Conservation (phyloP, 257 asterid species). For the Nicotiana tabacum region DNA sequence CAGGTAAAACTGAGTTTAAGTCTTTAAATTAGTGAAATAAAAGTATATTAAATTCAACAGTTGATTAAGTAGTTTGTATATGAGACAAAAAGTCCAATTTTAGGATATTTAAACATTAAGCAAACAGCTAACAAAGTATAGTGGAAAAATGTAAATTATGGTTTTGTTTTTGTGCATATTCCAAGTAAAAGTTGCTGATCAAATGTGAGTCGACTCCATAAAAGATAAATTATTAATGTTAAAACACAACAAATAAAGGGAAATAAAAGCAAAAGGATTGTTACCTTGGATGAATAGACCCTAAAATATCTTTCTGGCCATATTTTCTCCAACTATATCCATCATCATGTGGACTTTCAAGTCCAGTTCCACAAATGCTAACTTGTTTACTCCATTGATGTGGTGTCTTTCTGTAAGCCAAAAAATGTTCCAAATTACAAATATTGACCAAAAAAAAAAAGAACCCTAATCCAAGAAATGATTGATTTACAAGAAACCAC, state of each 20-base stretch:
- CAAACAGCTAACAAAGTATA: neutral
- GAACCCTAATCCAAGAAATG: neutral
- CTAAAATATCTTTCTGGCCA: conserved; percentile 84
- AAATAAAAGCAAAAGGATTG: neutral
- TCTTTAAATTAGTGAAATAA: neutral
- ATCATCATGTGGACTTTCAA: conserved; percentile 53
- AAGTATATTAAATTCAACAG: neutral
- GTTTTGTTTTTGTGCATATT: neutral
- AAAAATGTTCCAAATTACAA: neutral
- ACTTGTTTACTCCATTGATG: conserved; percentile 50
- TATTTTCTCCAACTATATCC: conserved; percentile 87
- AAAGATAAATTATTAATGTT: neutral
- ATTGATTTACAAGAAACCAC: neutral
- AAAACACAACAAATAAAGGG: neutral
- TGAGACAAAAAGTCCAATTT: neutral
- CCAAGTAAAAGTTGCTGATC: neutral
- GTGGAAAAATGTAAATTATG: too few species aligned
- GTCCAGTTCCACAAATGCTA: conserved; percentile 35
- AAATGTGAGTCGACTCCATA: too few species aligned
- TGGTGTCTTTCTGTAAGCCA: conserved; percentile 54
- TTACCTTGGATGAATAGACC: conserved; percentile 79
- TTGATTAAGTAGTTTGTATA: neutral
- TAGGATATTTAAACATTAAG: neutral
- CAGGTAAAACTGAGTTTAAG: neutral
- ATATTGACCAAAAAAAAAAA: neutral